Base-by-base conservation (phyloP, 1,284 basidiomycete genomes). In the Naganishia sp. region DNA sequence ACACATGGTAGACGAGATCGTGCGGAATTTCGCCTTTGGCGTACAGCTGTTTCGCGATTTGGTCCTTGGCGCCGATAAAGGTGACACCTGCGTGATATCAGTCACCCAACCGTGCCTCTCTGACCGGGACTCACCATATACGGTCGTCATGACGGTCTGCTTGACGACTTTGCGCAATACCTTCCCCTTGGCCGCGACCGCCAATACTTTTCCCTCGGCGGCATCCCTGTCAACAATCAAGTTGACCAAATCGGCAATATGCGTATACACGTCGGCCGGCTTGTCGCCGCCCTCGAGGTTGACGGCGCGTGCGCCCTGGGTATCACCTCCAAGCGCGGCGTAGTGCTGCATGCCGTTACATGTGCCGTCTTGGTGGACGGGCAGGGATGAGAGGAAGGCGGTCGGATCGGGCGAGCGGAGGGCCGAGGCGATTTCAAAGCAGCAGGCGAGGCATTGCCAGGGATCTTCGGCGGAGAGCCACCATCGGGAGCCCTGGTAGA, bases 101-200 rank as follows among this genome's bases (percentile, higher is more conserved):
- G 64, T 36, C 36, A 18, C 55, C 31, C 9, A 6, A n/a, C 25
- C 18, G 18, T 25, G 1, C 48, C 21, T 28, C 48, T 28, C 21
- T 15, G 23, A 23, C 9, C n/a, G n/a, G 39, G n/a, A 68, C 70
- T 64, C 53, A 75, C 94, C 95, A 77, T 99, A 99, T 44, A 99
- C 96, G 11, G 96, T 99, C 0, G 96, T 99, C 96, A 99, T 99
- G 72, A 98, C 92, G 86, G 95, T 98, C 82, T 99, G 95, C 84
- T 99, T 99, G 72, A 99, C 95, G 28, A 98, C 89, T 80, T 99
- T 99, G 55, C 96, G 83, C 7, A 92, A 85, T 50, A 99, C 85
- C 76, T 93, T 92, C 60, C 90, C 92, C 45, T 84, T 71, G 21
- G 97, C 83, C 71, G 90, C 73, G 63, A 82, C 72, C 0, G 94